Conservation (phyloP, 306 rosid species). For the Fagus crenata region DNA sequence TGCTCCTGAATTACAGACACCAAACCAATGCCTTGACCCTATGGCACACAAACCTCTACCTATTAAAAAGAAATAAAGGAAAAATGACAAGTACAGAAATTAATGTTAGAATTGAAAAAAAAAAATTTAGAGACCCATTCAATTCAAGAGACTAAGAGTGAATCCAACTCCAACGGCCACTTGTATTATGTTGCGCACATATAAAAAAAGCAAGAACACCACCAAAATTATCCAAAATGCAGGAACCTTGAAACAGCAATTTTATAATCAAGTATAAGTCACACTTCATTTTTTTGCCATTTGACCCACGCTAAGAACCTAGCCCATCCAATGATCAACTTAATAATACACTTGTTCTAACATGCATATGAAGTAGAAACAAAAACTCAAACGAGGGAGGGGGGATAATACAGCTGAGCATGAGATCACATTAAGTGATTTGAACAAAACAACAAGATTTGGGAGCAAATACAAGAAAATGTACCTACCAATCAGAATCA, state of each 20-base stretch:
- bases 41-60: not conserved
- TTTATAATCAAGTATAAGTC: not conserved
- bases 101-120: too few species aligned
- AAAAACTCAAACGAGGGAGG: not conserved
- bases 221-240: not conserved
- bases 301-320: not conserved
- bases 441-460: not conserved
- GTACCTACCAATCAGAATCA: slow-evolving; percentile 81
- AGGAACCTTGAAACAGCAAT: not conserved
- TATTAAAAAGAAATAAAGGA: not conserved
- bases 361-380: not conserved
- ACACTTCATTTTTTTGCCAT: not conserved
- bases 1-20: not conserved
- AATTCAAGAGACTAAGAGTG: not conserved
- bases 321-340: not conserved
- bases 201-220: not conserved
- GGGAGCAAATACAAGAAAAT: slow-evolving; percentile 10
- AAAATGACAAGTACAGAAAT: not conserved
- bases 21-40: not conserved
- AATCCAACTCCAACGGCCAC: not conserved
- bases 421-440: slow-evolving; percentile 10
- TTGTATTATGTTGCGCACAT: not conserved
- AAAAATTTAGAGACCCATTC: not conserved
- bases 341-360: not conserved
- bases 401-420: not conserved